A percentile compares a stretch with the other conserved stretches of the same genome.
Conservation (phyloP, 1,284 basidiomycete species). For the Acaromyces ingoldii region DNA sequence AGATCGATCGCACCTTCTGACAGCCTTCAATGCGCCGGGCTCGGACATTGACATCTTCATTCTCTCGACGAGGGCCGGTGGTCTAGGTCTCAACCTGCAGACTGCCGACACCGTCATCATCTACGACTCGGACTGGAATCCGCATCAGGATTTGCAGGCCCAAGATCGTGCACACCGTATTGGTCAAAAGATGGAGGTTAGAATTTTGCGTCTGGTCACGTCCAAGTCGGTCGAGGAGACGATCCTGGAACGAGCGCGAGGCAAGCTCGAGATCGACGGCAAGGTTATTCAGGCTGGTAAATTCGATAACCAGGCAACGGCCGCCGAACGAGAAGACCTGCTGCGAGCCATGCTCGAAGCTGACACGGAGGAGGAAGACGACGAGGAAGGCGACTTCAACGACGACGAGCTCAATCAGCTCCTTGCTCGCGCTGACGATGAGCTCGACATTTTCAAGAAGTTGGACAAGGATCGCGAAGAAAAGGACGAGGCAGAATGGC, state of each 20-base stretch:
- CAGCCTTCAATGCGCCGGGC: slow-evolving; percentile 82
- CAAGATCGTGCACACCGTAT: slow-evolving; percentile 89
- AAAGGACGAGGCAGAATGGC: slow-evolving; percentile 68
- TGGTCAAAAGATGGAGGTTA: slow-evolving; percentile 96
- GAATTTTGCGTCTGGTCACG: slow-evolving; percentile 93
- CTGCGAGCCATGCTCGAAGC: slow-evolving; percentile 61
- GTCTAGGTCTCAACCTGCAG: slow-evolving; percentile 94
- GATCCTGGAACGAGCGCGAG: slow-evolving; percentile 87
- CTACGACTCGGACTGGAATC: slow-evolving; percentile 59
- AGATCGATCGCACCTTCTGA: slow-evolving; percentile 85
- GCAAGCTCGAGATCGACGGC: slow-evolving; percentile 97
- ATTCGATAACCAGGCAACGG: slow-evolving; percentile 97
- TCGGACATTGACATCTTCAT: slow-evolving; percentile 86
- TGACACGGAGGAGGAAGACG: slow-evolving; percentile 50
- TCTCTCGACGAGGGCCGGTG: slow-evolving; percentile 86
- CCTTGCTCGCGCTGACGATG: slow-evolving; percentile 78
- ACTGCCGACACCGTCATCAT: slow-evolving; percentile 99
- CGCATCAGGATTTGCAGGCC: slow-evolving; percentile 72
- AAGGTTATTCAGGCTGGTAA: slow-evolving; percentile 86
- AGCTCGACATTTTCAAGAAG: slow-evolving; percentile 70
- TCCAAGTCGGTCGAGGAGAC: slow-evolving; percentile 98
- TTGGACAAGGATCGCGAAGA: slow-evolving; percentile 80
- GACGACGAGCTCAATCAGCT: slow-evolving; percentile 96
- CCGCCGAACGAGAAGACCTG: slow-evolving; percentile 93
- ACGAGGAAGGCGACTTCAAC: slow-evolving; percentile 77